Evolutionary conservation across 805 yeast genomes (phyloP), one percentile per base, ranked within the genome.

Genomic region (Candida berthetii): DNA sequence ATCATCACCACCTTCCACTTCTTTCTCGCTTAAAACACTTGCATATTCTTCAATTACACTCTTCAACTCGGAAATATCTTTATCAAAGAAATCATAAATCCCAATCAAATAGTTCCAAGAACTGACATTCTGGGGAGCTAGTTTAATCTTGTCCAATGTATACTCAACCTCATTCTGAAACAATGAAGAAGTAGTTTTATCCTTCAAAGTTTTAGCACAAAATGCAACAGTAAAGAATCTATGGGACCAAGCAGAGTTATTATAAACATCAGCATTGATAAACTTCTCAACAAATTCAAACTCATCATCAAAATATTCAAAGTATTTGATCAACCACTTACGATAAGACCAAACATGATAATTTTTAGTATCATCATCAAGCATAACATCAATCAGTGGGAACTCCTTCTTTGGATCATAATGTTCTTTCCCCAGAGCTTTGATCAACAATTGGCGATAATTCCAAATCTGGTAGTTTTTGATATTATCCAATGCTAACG

Each of bases 391-490:
- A 34, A 85, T 66, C 18, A 88, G 70, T 2, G 85, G 82, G 39
- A 70, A 69, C 56, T 93, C 98, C 31, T 80, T 65, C 34, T 62
- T 66, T 2, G 72, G 61, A 35, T 66, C 51, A 50, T 71, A 71
- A n/a, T 42, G 42, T 3, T 45, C 53, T 1, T 61, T 57, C 32
- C 62, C 54, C 43, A 58, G 42, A 4, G 41, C 17, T 34, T 69
- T 69, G 41, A 84, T 63, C 8, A 91, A 57, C 28, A 79, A 65
- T 54, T 84, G 90, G 42, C 97, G 74, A 56, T 91, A 90, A 52
- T 90, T 86, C 97, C 98, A 93, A n/a, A 91, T 83, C 61, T 93
- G 99, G 63, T 93, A 93, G 66, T 90, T 91, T 60, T 93, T 93
- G 33, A 90, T 84, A 58, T 85, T 83, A 11, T 74, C 80, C 38